Evolutionary conservation across 192 early-diverging fungal species (phyloP).

Genomic region (Piromyces finnis): DNA sequence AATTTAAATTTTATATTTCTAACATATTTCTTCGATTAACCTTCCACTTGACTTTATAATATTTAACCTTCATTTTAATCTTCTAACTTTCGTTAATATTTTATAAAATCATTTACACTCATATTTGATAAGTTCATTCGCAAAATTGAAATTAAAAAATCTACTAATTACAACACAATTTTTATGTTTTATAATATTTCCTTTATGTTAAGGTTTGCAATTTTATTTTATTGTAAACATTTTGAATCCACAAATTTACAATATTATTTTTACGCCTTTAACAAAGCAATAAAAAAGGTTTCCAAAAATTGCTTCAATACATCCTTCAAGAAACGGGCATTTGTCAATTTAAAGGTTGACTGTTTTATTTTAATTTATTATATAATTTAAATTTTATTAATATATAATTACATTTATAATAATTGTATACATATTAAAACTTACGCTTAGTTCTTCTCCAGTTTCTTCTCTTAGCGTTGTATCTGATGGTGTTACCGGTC

Average conservation of each 20-base stretch:
- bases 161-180: not conserved
- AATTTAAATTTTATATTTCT: too few species aligned
- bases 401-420: too few species aligned
- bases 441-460: conserved; percentile 91
- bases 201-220: not conserved
- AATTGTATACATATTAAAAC: not conserved
- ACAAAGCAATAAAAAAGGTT: not conserved
- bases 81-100: too few species aligned
- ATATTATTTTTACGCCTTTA: not conserved
- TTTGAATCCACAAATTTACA: not conserved
- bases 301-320: not conserved
- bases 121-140: too few species aligned
- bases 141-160: not conserved
- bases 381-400: not conserved
- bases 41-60: too few species aligned
- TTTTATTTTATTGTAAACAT: not conserved
- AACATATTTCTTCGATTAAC: too few species aligned
- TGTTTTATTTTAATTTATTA: not conserved
- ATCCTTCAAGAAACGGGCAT: not conserved
- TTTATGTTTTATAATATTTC: not conserved
- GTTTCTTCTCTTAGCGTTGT: conserved; percentile 98
- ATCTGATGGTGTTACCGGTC: conserved; percentile 89
- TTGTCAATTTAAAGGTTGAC: not conserved
- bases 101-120: too few species aligned
- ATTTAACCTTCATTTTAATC: too few species aligned